phyloP scores from a whole-genome alignment of 2,329 filamentous ascomycete species.

The Bertia moriformis region DNA sequence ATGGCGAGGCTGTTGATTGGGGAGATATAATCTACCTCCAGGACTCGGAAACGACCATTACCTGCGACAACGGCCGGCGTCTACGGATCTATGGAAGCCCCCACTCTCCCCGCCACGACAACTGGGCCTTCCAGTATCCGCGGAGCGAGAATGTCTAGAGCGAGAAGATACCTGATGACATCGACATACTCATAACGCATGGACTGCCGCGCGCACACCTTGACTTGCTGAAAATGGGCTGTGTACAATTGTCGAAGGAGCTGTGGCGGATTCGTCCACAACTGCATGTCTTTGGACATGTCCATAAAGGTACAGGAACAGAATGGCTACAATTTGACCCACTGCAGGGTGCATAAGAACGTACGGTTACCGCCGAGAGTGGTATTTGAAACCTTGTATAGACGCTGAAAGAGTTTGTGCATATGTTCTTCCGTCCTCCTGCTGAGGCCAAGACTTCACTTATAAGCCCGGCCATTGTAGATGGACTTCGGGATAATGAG shows the following conservation, averaged over 20 bases:
- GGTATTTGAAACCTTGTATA: conserved; percentile 6
- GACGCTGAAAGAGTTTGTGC: conserved; percentile 2
- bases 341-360: conserved; percentile 11
- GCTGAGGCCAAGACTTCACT: conserved; percentile 4
- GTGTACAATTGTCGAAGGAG: conserved; percentile 12
- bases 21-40: conserved; percentile 17
- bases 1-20: conserved; percentile 12
- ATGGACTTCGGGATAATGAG: conserved; percentile 7
- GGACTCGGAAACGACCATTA: conserved; percentile 10
- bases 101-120: conserved; percentile 14
- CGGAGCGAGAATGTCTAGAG: conserved; percentile 9
- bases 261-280: conserved; percentile 14
- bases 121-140: conserved; percentile 26
- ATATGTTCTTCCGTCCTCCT: conserved; percentile 2
- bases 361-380: conserved; percentile 4
- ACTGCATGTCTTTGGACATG: conserved; percentile 22
- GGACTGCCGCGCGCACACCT: conserved; percentile 18
- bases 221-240: conserved; percentile 17
- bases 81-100: conserved; percentile 21
- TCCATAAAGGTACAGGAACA: conserved; percentile 17
- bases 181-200: conserved; percentile 23
- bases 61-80: conserved; percentile 11
- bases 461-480: conserved; percentile 7
- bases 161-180: conserved; percentile 6
- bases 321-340: conserved; percentile 14